phyloP scores from a whole-genome alignment of 169 alveolate species.

The Cytauxzoon felis region DNA sequence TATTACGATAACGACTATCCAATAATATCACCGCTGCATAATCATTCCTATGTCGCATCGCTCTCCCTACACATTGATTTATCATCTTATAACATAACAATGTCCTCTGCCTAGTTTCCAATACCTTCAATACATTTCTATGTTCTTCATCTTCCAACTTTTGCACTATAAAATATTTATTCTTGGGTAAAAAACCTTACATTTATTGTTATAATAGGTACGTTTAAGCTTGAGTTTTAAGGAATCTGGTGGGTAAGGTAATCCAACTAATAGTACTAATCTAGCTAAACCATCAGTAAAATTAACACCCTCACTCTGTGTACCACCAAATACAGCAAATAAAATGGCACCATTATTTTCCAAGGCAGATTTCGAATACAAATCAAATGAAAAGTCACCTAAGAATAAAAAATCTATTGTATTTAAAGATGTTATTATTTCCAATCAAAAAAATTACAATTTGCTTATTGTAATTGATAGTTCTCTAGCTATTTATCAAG shows the following conservation, averaged over 20 bases:
- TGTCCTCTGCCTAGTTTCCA: no score
- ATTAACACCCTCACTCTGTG: conserved; percentile 94
- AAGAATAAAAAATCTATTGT: no score
- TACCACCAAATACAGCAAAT: conserved; percentile 78
- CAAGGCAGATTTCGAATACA: conserved; percentile 25
- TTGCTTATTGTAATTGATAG: no score
- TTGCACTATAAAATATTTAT: no score
- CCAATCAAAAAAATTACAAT: no score
- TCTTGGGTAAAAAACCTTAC: not conserved
- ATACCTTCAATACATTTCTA: conserved; percentile 29
- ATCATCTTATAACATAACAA: conserved; percentile 87
- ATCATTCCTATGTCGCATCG: conserved; percentile 92
- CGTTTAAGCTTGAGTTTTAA: conserved; percentile 33
- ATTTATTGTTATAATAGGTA: not conserved
- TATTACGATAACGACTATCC: conserved; percentile 79
- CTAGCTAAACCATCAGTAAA: conserved; percentile 92
- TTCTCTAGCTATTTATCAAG: no score
- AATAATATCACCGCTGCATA: conserved; percentile 88
- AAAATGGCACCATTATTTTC: conserved; percentile 80
- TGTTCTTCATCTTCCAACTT: conserved; percentile 4
- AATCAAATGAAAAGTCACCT: no score
- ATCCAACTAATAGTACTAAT: conserved; percentile 87
- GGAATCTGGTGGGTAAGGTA: conserved; percentile 84
- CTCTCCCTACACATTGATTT: conserved; percentile 96
- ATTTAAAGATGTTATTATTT: no score